Evolutionary conservation across 2,329 filamentous ascomycete species (phyloP).

Genomic region (Fusarium nanum): DNA sequence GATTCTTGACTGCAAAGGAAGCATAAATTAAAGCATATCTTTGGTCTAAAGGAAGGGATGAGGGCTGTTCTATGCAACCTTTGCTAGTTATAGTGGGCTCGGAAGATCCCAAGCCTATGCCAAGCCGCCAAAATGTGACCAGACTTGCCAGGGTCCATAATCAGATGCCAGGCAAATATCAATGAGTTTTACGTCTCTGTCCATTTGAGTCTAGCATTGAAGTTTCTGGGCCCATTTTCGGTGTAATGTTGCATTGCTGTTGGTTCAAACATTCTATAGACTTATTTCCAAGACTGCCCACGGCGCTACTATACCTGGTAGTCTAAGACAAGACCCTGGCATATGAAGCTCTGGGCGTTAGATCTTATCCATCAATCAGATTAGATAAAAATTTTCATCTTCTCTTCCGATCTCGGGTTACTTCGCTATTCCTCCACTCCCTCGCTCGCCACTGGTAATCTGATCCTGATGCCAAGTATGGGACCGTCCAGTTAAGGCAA

Average conservation of each 20-base stretch:
- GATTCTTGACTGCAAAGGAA: background rate
- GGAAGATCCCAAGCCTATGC: conserved; percentile 22
- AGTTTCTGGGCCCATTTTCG: background rate
- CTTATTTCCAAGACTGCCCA: background rate
- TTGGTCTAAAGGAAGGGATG: background rate
- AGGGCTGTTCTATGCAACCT: background rate
- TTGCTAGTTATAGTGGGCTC: conserved; percentile 21
- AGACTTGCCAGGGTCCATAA: conserved; percentile 8
- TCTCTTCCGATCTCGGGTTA: conserved; percentile 36
- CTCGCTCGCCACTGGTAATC: conserved; percentile 31
- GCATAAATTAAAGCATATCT: background rate
- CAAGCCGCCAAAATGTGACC: conserved; percentile 20
- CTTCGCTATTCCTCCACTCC: conserved; percentile 17
- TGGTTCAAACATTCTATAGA: background rate
- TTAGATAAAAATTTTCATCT: conserved; percentile 36
- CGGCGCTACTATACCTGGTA: background rate
- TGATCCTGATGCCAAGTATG: conserved; percentile 22
- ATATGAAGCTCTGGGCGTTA: conserved; percentile 11
- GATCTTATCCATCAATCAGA: conserved; percentile 44
- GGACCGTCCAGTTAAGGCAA: conserved; percentile 21
- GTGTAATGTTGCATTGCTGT: background rate
- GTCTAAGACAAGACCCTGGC: background rate
- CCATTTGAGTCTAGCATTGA: background rate
- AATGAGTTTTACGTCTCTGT: conserved; percentile 1
- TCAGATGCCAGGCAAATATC: background rate